A percentile compares a stretch with the other conserved stretches of the same genome.
Evolutionary conservation across 768 basidiomycete species (phyloP).

Genomic region (Clathrus columnatus): DNA sequence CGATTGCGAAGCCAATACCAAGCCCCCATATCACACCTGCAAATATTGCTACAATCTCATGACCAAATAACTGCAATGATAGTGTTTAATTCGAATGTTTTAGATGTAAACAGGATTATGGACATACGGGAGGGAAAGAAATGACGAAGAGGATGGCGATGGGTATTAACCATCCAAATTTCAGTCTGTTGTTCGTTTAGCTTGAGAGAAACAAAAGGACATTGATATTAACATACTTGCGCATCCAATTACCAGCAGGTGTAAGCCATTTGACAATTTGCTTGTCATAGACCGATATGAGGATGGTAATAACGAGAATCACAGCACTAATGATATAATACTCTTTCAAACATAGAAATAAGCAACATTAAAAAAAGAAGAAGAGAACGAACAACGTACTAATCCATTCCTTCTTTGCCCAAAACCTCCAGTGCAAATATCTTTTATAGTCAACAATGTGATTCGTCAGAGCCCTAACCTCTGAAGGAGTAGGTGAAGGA

Average conservation of each 20-base stretch:
- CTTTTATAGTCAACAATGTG: not conserved
- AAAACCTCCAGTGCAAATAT: slow-evolving; percentile 7
- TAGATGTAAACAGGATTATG: not conserved
- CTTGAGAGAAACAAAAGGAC: not conserved
- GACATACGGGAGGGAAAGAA: slow-evolving; percentile 71
- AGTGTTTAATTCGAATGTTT: not conserved
- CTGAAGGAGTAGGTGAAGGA: slow-evolving; percentile 16
- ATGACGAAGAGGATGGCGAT: slow-evolving; percentile 76
- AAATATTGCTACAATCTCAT: slow-evolving; percentile 82
- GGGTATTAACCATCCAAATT: slow-evolving; percentile 66
- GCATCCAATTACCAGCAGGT: slow-evolving; percentile 57
- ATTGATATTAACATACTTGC: slow-evolving; percentile 34
- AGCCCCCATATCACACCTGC: slow-evolving; percentile 90
- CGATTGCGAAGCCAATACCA: slow-evolving; percentile 81
- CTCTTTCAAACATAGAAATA: slow-evolving; percentile 9
- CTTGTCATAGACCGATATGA: slow-evolving; percentile 55
- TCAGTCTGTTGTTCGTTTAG: slow-evolving; percentile 34
- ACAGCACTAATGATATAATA: slow-evolving; percentile 33
- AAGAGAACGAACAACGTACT: not conserved
- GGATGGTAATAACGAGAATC: slow-evolving; percentile 37
- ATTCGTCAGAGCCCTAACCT: slow-evolving; percentile 10
- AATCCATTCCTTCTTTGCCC: slow-evolving; percentile 8
- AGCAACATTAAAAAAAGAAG: not conserved
- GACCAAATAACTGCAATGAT: slow-evolving; percentile 66
- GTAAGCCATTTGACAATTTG: slow-evolving; percentile 66